Conservation (phyloP, 305 asterid species). For the Fraxinus sp. region DNA sequence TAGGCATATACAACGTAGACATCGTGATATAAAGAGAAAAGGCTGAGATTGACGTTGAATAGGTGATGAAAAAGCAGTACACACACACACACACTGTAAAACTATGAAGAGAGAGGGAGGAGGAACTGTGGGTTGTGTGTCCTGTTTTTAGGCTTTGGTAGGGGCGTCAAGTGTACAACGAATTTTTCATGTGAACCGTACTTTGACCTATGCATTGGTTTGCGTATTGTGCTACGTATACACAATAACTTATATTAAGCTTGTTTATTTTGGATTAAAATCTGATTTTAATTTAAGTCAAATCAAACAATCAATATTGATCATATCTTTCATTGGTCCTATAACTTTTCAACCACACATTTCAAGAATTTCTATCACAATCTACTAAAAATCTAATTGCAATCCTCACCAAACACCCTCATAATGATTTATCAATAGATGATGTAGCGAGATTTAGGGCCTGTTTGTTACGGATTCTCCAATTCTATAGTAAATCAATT, state of each 20-base stretch:
- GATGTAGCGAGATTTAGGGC: neutral
- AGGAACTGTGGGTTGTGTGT: neutral
- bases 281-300: too few relatives aligned
- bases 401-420: too few relatives aligned
- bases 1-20: neutral
- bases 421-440: too few relatives aligned
- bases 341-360: too few relatives aligned
- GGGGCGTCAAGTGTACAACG: neutral
- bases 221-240: neutral
- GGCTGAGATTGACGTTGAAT: neutral
- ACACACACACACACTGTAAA: neutral
- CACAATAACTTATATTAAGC: too few relatives aligned
- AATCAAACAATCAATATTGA: too few relatives aligned
- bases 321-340: too few relatives aligned
- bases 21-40: neutral
- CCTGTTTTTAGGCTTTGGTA: neutral
- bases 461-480: too few relatives aligned
- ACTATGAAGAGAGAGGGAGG: neutral
- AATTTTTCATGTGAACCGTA: neutral
- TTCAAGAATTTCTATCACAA: too few relatives aligned
- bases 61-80: neutral
- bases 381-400: too few relatives aligned
- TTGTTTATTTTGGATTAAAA: too few relatives aligned
- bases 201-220: neutral
- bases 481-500: too few relatives aligned